Evolutionary conservation across 306 rosid species (phyloP), one percentile per base, ranked within the genome.

Genomic region (Vicia villosa): DNA sequence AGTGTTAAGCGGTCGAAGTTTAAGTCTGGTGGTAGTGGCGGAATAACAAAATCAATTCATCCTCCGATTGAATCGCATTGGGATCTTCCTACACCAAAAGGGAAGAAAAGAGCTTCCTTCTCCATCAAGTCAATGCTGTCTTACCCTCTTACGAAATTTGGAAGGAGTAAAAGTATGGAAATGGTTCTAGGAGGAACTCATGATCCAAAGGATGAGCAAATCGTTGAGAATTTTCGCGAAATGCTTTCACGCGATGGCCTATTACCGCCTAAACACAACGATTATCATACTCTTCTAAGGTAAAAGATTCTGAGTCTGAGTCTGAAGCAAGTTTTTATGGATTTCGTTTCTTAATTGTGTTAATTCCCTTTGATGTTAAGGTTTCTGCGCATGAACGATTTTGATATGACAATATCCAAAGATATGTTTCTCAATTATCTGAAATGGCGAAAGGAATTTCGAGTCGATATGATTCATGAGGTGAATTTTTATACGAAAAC

Each of bases 201-300:
- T 70, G 98, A 93, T 71, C 83, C 96, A 2, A 85, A 84, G 10
- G 91, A 90, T 37, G 83, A 85, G 34, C 47, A 80, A 4, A 58
- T 79, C 38, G 94, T 93, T 5, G 87, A 90, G 15, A 21, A 66
- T 12, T 88, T 93, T 38, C 86, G 96, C 3, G 46, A 83, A 70
- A 49, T 82, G 85, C 96, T 93, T 59, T 84, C 81, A 5, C 52
- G 68, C 14, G 88, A 88, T 19, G 86, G 72, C 4, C 76, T 85
- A 14, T 74, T 88, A 24, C 88, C 93, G 0, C 68, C 84, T 9
- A 83, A 88, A 71, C 90, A 85, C 74, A 76, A 84, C 17, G 89
- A 93, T 66, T 93, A 90, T 87, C 98, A 93, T 15, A 93, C 98
- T 20, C 98, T 93, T 77, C 52, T 93, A 4, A 74, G 96, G 98